Percentiles rank a stretch among this genome's conserved stretches.
Evolutionary conservation across 768 basidiomycete genomes (phyloP).

Genomic region (Russula olivacea): DNA sequence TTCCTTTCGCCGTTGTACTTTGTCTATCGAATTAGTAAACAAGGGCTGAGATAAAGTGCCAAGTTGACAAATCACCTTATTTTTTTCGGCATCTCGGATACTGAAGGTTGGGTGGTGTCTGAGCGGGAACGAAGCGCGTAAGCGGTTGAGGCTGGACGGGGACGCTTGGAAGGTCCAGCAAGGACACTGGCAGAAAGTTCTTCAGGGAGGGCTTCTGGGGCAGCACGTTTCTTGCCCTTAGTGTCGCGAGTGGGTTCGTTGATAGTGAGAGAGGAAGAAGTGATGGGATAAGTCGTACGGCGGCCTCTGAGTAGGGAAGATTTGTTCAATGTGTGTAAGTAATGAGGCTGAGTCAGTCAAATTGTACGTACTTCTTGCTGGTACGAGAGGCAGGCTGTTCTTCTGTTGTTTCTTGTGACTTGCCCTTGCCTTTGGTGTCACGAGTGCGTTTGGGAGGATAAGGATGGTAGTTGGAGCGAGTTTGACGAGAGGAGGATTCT

Average conservation of each 20-base stretch:
- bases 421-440: conserved; percentile 40
- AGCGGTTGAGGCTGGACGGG: conserved; percentile 43
- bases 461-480: conserved; percentile 21
- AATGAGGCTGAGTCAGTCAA: conserved; percentile 26
- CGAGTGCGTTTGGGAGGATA: conserved; percentile 23
- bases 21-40: conserved; percentile 35
- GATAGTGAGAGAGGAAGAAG: conserved; percentile 49
- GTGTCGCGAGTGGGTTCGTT: conserved; percentile 69
- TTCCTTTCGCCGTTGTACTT: conserved; percentile 38
- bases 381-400: conserved; percentile 30
- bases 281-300: conserved; percentile 45
- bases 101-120: conserved; percentile 36
- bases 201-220: conserved; percentile 61
- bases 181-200: conserved; percentile 44
- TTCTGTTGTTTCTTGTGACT: conserved; percentile 68
- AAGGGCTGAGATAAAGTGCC: neutral
- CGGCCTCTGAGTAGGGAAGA: conserved; percentile 44
- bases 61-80: conserved; percentile 41
- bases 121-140: conserved; percentile 65
- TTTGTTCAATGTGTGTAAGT: neutral
- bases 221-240: conserved; percentile 93
- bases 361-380: conserved; percentile 28
- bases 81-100: conserved; percentile 69
- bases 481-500: conserved; percentile 23
- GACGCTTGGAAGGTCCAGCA: conserved; percentile 54